A percentile compares a stretch with the other conserved stretches of the same genome.
These are phyloP conservation scores for Isatis lusitanica DNA, from an alignment of 441 rosid genomes.

Conservation along the genomic window DNA sequence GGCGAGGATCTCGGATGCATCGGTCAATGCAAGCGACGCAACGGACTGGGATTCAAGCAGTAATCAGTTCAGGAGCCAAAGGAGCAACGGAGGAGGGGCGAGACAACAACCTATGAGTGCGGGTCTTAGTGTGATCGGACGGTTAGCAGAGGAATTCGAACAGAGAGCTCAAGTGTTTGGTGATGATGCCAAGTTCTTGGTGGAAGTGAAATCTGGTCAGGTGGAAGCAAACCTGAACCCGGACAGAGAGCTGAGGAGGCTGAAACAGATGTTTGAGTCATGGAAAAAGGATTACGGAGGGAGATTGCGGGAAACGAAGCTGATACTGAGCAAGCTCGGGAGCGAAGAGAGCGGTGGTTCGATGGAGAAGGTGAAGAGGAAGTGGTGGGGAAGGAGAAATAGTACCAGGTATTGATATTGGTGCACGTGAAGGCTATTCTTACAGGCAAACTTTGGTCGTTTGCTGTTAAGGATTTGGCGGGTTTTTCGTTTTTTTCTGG, in stretches of 20 bases:
- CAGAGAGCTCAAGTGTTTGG: constrained; percentile 98
- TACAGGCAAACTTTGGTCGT: constrained; percentile 32
- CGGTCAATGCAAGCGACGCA: constrained; percentile 78
- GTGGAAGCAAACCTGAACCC: constrained; percentile 93
- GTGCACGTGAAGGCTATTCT: not conserved
- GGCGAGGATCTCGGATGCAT: constrained; percentile 86
- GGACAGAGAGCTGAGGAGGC: constrained; percentile 78
- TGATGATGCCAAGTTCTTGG: constrained; percentile 94
- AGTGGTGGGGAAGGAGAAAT: constrained; percentile 98
- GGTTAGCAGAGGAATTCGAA: constrained; percentile 92
- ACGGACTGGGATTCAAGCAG: constrained; percentile 79
- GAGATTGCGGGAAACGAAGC: constrained; percentile 85
- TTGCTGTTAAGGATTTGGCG: constrained; percentile 29
- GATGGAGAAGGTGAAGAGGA: constrained; percentile 70
- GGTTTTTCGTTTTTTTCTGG: not conserved
- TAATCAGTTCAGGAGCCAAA: constrained; percentile 52
- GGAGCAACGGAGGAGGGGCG: constrained; percentile 61
- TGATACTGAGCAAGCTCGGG: constrained; percentile 83
- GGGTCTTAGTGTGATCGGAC: constrained; percentile 81
- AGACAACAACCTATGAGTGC: constrained; percentile 73
- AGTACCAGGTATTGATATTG: constrained; percentile 62
- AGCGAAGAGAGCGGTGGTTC: constrained; percentile 73
- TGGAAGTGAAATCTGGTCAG: constrained; percentile 97
- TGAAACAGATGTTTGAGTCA: constrained; percentile 94
- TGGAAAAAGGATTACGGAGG: constrained; percentile 96